These are phyloP conservation scores for Botrytis medusae DNA, from an alignment of 2,329 filamentous ascomycete species.

Conservation along the genomic window DNA sequence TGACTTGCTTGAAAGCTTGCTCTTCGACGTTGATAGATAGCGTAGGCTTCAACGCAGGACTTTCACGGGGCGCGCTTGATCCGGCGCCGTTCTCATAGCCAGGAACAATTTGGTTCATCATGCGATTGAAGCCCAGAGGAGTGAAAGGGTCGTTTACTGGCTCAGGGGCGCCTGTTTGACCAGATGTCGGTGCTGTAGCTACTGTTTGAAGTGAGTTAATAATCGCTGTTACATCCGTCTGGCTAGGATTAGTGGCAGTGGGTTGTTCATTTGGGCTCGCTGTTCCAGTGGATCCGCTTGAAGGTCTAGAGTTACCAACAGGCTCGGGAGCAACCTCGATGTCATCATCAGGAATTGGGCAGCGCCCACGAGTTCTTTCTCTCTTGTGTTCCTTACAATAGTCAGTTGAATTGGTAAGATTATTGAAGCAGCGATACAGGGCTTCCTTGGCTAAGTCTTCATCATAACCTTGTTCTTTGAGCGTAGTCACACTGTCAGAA, in stretches of 20 bases:
- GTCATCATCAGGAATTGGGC: slow-evolving; percentile 66
- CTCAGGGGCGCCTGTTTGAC: slow-evolving; percentile 12
- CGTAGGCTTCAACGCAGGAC: slow-evolving; percentile 15
- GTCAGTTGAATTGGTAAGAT: slow-evolving; percentile 58
- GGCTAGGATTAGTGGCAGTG: slow-evolving; percentile 26
- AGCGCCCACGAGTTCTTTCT: slow-evolving; percentile 60
- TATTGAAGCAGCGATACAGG: slow-evolving; percentile 77
- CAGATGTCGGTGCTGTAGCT: slow-evolving; percentile 10
- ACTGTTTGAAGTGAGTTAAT: slow-evolving; percentile 27
- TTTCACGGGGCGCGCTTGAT: slow-evolving; percentile 15
- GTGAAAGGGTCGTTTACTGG: slow-evolving; percentile 6
- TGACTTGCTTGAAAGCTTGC: slow-evolving; percentile 43
- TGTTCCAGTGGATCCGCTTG: slow-evolving; percentile 34
- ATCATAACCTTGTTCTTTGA: slow-evolving; percentile 50
- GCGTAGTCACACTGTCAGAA: slow-evolving; percentile 45
- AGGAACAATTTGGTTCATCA: slow-evolving; percentile 26
- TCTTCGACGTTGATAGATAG: slow-evolving; percentile 21
- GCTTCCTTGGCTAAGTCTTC: slow-evolving; percentile 72
- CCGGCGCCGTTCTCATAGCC: slow-evolving; percentile 10
- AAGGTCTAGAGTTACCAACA: slow-evolving; percentile 26
- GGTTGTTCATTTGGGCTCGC: slow-evolving; percentile 35
- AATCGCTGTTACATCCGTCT: slow-evolving; percentile 24
- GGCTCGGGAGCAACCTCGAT: slow-evolving; percentile 41
- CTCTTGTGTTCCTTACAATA: slow-evolving; percentile 69
- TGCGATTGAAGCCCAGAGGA: slow-evolving; percentile 27